Evolutionary conservation across 1,139 yeast genomes (phyloP).

Genomic region (Yamadazyma taylorii): DNA sequence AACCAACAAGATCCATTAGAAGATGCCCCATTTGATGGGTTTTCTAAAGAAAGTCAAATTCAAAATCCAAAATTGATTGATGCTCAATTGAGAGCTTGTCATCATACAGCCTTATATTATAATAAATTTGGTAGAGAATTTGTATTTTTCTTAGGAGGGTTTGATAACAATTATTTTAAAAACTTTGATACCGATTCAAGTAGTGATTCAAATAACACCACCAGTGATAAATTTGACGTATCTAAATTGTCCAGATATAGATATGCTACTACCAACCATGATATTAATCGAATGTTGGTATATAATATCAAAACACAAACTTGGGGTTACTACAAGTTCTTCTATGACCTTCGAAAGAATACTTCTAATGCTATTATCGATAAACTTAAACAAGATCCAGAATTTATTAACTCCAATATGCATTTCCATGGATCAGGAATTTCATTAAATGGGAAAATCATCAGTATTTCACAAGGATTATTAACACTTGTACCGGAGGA

Average conservation of each 20-base stretch:
- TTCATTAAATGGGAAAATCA: conserved; percentile 35
- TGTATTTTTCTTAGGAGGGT: conserved; percentile 45
- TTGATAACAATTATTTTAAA: conserved; percentile 37
- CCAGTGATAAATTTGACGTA: conserved; percentile 39
- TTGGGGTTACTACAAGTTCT: conserved; percentile 41
- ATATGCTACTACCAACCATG: conserved; percentile 27
- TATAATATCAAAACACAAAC: conserved; percentile 44
- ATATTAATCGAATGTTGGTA: conserved; percentile 35
- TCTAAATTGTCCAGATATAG: conserved; percentile 34
- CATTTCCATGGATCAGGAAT: conserved; percentile 35
- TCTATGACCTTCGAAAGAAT: conserved; percentile 31
- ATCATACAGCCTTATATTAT: conserved; percentile 40
- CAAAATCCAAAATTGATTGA: conserved; percentile 32
- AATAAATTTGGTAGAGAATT: conserved; percentile 37
- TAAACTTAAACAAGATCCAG: conserved; percentile 20
- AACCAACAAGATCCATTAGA: conserved; percentile 26
- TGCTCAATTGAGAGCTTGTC: conserved; percentile 47
- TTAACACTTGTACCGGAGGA: conserved; percentile 33
- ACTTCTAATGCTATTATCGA: conserved; percentile 24
- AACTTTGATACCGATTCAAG: conserved; percentile 34
- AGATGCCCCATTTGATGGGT: conserved; percentile 26
- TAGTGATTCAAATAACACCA: no score
- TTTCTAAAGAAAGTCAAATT: conserved; percentile 26
- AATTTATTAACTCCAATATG: conserved; percentile 32
- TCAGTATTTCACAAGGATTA: conserved; percentile 43